These are phyloP conservation scores for Phytophthora melonis DNA, from an alignment of 352 stramenopile species.

Conservation along the genomic window DNA sequence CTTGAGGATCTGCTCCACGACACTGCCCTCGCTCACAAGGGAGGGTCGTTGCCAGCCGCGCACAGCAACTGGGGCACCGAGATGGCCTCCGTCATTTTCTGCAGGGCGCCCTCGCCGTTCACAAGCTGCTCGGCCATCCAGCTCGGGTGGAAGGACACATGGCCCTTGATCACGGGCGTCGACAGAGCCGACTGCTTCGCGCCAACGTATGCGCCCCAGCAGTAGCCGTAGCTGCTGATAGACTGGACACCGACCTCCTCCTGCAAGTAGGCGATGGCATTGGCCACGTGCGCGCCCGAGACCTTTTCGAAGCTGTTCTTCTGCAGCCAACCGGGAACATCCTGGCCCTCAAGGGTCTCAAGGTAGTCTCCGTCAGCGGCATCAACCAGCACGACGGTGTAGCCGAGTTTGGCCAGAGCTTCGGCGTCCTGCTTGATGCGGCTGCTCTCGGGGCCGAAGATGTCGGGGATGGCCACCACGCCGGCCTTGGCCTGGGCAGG, in stretches of 20 bases:
- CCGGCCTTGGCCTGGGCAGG: conserved; percentile 37
- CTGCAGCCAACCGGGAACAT: conserved; percentile 18
- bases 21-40: conserved; percentile 35
- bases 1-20: conserved; percentile 43
- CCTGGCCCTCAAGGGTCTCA: conserved; percentile 5
- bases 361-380: conserved; percentile 39
- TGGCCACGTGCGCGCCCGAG: conserved; percentile 15
- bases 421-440: conserved; percentile 49
- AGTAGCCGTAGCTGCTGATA: conserved; percentile 52
- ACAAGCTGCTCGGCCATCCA: conserved; percentile 31
- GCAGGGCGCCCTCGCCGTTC: conserved; percentile 35
- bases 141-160: conserved; percentile 51
- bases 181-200: conserved; percentile 23
- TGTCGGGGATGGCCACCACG: conserved; percentile 44
- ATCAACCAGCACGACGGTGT: conserved; percentile 45
- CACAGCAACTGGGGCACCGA: conserved; percentile 46
- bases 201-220: conserved; percentile 44
- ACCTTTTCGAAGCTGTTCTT: conserved; percentile 37
- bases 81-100: conserved; percentile 41
- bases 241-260: conserved; percentile 29
- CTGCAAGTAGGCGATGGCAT: conserved; percentile 33
- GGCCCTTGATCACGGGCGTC: conserved; percentile 33
- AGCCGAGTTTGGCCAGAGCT: conserved; percentile 42
- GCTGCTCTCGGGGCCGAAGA: conserved; percentile 45
- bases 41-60: conserved; percentile 45